Conservation (phyloP, 176 grass and related monocot genomes). For the Bothriochloa decipiens region DNA sequence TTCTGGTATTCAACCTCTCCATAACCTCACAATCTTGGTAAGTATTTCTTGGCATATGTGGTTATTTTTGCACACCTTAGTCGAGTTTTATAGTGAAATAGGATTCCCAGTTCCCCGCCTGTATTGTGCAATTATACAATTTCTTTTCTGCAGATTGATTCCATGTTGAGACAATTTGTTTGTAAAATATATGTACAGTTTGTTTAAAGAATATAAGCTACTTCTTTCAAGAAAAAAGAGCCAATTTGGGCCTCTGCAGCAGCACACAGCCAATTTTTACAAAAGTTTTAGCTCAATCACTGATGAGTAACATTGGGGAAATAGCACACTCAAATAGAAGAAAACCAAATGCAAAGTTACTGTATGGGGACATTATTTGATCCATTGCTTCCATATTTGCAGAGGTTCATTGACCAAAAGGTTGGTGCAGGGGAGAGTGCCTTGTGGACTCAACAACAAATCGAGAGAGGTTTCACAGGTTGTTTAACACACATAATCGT, state of each 20-base stretch:
- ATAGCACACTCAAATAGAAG: not conserved
- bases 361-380: slow-evolving; percentile 6
- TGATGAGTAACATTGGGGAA: not conserved
- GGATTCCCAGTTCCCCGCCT: not conserved
- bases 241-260: not conserved
- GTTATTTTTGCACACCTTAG: not conserved
- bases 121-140: slow-evolving; percentile 14
- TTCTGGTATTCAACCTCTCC: slow-evolving; percentile 62
- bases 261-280: not conserved
- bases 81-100: not conserved
- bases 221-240: not conserved
- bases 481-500: slow-evolving; percentile 2
- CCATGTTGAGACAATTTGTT: not conserved
- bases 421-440: slow-evolving; percentile 46
- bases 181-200: slow-evolving; percentile 8
- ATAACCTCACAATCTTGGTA: slow-evolving; percentile 51
- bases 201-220: slow-evolving; percentile 5
- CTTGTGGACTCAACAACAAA: slow-evolving; percentile 50
- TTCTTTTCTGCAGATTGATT: slow-evolving; percentile 5
- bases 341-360: not conserved
- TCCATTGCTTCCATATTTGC: slow-evolving; percentile 22
- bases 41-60: slow-evolving; percentile 33
- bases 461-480: slow-evolving; percentile 63
- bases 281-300: not conserved
- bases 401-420: slow-evolving; percentile 58